These are phyloP conservation scores for Exserohilum turcica DNA, from an alignment of 2,329 filamentous ascomycete genomes.

Conservation along the genomic window DNA sequence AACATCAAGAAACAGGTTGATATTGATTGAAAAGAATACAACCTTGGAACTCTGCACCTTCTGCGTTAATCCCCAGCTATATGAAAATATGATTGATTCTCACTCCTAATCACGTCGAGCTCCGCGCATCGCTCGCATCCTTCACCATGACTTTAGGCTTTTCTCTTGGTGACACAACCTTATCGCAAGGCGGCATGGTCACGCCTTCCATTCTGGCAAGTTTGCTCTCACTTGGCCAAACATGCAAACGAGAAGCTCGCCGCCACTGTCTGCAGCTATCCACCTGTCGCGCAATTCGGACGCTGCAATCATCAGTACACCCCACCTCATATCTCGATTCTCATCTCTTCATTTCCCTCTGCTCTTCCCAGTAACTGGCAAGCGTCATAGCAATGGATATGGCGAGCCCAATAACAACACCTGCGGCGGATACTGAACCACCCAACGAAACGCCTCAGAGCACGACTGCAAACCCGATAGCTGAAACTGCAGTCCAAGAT, in stretches of 20 bases:
- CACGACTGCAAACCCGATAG: neutral
- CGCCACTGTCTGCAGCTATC: neutral
- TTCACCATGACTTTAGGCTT: neutral
- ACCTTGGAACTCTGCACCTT: too few relatives aligned
- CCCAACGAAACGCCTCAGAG: neutral
- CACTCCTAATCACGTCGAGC: neutral
- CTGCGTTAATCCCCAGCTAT: too few relatives aligned
- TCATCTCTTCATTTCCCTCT: neutral
- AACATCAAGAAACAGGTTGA: neutral
- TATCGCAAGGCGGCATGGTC: neutral
- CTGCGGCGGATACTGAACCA: neutral
- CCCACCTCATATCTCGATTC: neutral
- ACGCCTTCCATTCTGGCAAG: neutral
- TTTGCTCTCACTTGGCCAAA: slow-evolving; percentile 10
- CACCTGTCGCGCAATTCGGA: neutral
- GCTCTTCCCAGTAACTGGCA: too few relatives aligned
- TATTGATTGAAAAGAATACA: too few relatives aligned
- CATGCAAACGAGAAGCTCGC: neutral
- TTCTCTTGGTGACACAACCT: neutral
- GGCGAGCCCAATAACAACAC: neutral
- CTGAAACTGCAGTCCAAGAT: slow-evolving; percentile 10
- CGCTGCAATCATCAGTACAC: neutral
- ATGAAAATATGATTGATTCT: too few relatives aligned
- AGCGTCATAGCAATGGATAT: neutral
- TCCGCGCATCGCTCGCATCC: too few relatives aligned